Evolutionary conservation across 2,329 filamentous ascomycete genomes (phyloP).

Genomic region (Scleromitrula shiraiana): DNA sequence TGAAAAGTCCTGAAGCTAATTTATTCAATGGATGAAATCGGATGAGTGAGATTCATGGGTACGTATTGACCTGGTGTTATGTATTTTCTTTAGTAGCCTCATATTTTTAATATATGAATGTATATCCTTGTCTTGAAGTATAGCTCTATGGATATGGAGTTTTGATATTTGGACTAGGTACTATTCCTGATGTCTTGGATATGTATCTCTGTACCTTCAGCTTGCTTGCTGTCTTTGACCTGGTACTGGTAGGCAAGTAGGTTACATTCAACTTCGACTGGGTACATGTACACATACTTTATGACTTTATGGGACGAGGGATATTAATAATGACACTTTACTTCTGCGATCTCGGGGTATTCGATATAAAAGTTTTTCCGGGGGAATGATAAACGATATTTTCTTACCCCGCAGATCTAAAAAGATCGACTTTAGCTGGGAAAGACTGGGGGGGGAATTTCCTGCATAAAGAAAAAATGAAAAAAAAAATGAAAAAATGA

Average conservation of each 20-base stretch:
- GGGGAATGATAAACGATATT: no score
- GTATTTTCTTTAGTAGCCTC: no score
- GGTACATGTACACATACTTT: background rate
- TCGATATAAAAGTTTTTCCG: no score
- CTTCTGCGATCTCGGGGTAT: background rate
- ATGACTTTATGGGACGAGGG: background rate
- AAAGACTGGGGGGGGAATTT: no score
- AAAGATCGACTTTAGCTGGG: slow-evolving; percentile 1
- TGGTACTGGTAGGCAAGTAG: background rate
- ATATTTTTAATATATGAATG: background rate
- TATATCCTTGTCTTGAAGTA: no score
- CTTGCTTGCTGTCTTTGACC: background rate
- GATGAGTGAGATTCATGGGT: background rate
- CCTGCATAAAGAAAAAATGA: no score
- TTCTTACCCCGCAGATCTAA: slow-evolving; percentile 1
- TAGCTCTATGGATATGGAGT: background rate
- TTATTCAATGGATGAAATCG: background rate
- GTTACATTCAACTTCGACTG: background rate
- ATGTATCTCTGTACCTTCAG: background rate
- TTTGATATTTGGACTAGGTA: background rate
- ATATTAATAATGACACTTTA: no score
- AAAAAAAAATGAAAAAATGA: no score
- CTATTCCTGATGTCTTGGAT: background rate
- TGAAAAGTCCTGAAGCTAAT: background rate
- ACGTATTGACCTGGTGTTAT: no score